Base-by-base conservation (phyloP, 345 rosid genomes). In the Passiflora organensis region DNA sequence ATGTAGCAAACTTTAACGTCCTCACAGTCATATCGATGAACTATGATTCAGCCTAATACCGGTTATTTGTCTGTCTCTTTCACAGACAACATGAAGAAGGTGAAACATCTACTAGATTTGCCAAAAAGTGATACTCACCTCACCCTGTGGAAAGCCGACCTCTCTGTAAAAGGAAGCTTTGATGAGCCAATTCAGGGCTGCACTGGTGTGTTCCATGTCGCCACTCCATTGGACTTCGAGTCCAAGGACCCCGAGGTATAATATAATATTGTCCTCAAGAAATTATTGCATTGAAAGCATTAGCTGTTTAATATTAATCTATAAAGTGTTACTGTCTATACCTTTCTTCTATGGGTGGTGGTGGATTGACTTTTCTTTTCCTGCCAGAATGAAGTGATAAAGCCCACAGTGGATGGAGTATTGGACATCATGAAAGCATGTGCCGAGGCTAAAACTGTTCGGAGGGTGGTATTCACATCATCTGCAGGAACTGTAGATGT, bases 151-250 rank as follows among this genome's bases (percentile, higher is more conserved):
- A 93, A 80, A 56, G 97, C 99, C 2, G 90, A 93, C 62, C 80
- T 93, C 14, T 65, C 78, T 2, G 74, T 70, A 0, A 84, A 78
- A 6, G 95, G 95, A 43, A 93, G 96, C 79, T 93, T 78, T 43
- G 84, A 89, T 48, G 88, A 82, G 9, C 79, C 95, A 0, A 84
- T 89, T 43, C 43, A 72, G n/a, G 96, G 95, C 3, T 89, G 97
- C 55, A 47, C 61, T 1, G 96, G 99, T 1, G 99, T 93, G 13
- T 93, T 89, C 57, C 97, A 93, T 58, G 89, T 89, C 2, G 99
- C 99, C 39, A 93, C 99, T 2, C 99, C 97, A 20, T 86, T 89
- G 97, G 95, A 86, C 60, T 93, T 93, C 51, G 89, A 89, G 53
- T 80, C 97, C 53, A 74, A 79, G 64, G 99, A 93, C 43, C 99